Evolutionary conservation across 192 early-diverging fungal species (phyloP).

Genomic region (Backusella macrospora): DNA sequence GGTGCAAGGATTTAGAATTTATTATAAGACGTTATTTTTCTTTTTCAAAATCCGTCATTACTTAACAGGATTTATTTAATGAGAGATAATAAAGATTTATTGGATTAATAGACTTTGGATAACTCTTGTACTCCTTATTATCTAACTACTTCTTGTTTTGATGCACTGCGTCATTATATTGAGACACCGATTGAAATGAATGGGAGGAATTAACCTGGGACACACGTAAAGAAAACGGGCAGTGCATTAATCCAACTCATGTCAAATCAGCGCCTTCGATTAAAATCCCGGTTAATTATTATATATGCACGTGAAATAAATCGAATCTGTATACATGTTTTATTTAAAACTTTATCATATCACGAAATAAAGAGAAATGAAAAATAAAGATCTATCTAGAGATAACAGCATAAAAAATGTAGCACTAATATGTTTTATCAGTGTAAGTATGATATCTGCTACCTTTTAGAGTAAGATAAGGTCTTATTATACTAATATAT

Average conservation of each 20-base stretch:
- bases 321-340: neutral
- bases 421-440: neutral
- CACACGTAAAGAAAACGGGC: neutral
- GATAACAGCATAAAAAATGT: neutral
- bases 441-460: neutral
- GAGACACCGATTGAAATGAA: neutral
- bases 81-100: neutral
- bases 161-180: constrained; percentile 4
- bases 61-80: constrained; percentile 11
- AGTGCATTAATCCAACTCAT: neutral
- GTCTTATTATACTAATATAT: neutral
- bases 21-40: constrained; percentile 3
- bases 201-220: neutral
- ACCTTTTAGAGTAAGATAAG: neutral
- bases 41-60: neutral
- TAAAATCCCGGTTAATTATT: constrained; percentile 2
- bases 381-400: neutral
- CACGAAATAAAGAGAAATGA: neutral
- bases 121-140: neutral
- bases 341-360: neutral
- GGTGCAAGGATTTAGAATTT: neutral
- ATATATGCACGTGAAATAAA: neutral
- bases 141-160: neutral
- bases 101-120: neutral
- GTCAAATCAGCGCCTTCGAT: constrained; percentile 1